Evolutionary conservation across 768 basidiomycete genomes (phyloP), one percentile per base, ranked within the genome.

Genomic region (Trametes coccinea): DNA sequence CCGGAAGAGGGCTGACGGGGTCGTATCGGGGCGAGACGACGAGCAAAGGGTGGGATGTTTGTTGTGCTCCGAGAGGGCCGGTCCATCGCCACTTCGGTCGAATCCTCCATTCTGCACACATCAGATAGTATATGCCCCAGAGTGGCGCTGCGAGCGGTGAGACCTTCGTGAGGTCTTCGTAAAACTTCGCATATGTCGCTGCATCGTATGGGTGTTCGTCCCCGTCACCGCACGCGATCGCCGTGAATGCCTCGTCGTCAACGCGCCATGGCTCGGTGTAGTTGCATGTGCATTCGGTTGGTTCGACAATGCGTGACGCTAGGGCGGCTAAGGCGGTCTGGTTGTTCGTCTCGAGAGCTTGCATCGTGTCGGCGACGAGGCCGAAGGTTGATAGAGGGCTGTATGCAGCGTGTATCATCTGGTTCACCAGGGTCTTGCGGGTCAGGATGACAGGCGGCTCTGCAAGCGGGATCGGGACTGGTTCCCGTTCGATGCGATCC

Each of bases 1-100:
- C 62, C 11, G 55, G 27, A 13, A 67, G 60, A n/a, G 66, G 66
- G 40, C 66, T 64, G 31, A 67, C 66, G 6, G 66, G 62, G 51
- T 67, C 66, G 48, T 44, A 62, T 49, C 48, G 60, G 43, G 66
- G 60, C 44, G 59, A 60, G 37, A 67, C 17, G 33, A 67, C 9
- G 40, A 67, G 63, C 2, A 67, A 41, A 43, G 66, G 66, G 39
- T 67, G 56, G 13, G 66, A 43, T 10, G 66, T 67, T 40, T 54
- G 52, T n/a, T 52, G 30, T 22, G 66, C 62, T 22, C 49, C 62
- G 27, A 67, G 53, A 33, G 66, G 57, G n/a, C 66, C 66, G 16
- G 59, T 64, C 49, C 59, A 66, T 14, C 66, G 56, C 62, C 62
- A 59, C 41, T 58, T 61, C 34, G 66, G 60, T 5, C 66, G 60